A percentile compares a stretch with the other conserved stretches of the same genome.
phyloP scores from a whole-genome alignment of 2,329 filamentous ascomycete species.

The Epichloe amarillans region DNA sequence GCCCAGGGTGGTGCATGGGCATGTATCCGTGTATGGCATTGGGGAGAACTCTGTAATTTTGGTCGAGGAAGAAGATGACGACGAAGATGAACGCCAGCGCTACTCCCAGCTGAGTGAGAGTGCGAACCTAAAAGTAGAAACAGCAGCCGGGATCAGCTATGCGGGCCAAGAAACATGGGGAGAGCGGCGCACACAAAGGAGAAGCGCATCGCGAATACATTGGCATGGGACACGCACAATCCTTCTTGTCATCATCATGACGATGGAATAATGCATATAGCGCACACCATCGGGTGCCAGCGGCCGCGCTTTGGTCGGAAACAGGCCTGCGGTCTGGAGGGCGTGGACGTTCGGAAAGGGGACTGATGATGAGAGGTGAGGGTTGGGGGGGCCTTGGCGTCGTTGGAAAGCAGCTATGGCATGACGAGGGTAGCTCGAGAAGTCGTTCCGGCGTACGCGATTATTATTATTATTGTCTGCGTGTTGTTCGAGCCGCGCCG shows the following conservation, averaged over 20 bases:
- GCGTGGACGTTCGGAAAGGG: neutral
- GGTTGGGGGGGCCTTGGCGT: neutral
- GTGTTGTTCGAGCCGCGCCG: neutral
- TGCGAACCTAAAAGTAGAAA: constrained; percentile 39
- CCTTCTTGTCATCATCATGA: constrained; percentile 21
- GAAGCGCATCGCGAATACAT: neutral
- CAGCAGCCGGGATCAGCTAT: neutral
- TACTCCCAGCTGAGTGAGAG: constrained; percentile 60
- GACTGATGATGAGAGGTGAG: neutral
- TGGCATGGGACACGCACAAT: constrained; percentile 16
- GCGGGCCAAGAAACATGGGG: neutral
- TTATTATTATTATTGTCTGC: no score
- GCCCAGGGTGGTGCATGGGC: constrained; percentile 71
- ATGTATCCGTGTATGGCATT: constrained; percentile 76
- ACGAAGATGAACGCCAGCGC: constrained; percentile 54
- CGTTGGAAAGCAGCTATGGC: neutral
- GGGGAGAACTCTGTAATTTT: constrained; percentile 75
- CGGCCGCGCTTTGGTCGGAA: neutral
- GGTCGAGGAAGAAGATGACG: constrained; percentile 71
- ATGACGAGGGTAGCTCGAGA: neutral
- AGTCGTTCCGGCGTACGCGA: neutral
- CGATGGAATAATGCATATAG: neutral
- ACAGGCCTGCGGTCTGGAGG: neutral
- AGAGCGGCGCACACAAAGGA: neutral
- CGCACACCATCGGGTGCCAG: neutral